Percentiles rank a stretch among this genome's conserved stretches.
Evolutionary conservation across 169 alveolate species (phyloP).

Genomic region (Eimeria maxima): DNA sequence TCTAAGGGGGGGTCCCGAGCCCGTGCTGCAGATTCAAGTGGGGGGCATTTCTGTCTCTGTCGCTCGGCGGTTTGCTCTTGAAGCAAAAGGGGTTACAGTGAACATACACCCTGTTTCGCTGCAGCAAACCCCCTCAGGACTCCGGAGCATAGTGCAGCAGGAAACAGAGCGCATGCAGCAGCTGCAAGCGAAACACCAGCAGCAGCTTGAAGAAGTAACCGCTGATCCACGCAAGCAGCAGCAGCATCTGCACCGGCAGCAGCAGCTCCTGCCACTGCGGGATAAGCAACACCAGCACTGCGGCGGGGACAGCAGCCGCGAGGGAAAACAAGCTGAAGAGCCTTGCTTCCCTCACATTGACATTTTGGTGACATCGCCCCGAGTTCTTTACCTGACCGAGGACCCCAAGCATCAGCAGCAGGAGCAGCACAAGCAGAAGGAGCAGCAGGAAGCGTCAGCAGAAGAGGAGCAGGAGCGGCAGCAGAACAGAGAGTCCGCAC

Average conservation of each 20-base stretch:
- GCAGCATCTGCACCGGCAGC: slow-evolving; percentile 23
- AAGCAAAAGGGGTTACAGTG: background rate
- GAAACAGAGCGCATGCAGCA: slow-evolving; percentile 41
- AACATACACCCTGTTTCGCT: slow-evolving; percentile 48
- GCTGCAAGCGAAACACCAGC: slow-evolving; percentile 40
- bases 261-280: background rate
- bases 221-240: slow-evolving; percentile 3
- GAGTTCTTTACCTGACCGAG: background rate
- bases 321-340: background rate
- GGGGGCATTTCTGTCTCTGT: slow-evolving; percentile 5
- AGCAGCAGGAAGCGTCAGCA: background rate
- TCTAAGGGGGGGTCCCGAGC: slow-evolving; percentile 28
- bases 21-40: slow-evolving; percentile 37
- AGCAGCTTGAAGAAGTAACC: background rate
- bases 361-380: background rate
- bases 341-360: slow-evolving; percentile 13
- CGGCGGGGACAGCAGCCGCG: background rate
- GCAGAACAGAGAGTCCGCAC: background rate
- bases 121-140: slow-evolving; percentile 23
- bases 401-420: slow-evolving; percentile 48
- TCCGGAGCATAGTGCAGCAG: slow-evolving; percentile 5
- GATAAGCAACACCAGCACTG: background rate
- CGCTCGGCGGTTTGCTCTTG: background rate
- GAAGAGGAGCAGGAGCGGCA: background rate
- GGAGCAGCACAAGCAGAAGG: slow-evolving; percentile 22